Evolutionary conservation across 768 basidiomycete species (phyloP).

Genomic region (Pleurotus tuber-regium): DNA sequence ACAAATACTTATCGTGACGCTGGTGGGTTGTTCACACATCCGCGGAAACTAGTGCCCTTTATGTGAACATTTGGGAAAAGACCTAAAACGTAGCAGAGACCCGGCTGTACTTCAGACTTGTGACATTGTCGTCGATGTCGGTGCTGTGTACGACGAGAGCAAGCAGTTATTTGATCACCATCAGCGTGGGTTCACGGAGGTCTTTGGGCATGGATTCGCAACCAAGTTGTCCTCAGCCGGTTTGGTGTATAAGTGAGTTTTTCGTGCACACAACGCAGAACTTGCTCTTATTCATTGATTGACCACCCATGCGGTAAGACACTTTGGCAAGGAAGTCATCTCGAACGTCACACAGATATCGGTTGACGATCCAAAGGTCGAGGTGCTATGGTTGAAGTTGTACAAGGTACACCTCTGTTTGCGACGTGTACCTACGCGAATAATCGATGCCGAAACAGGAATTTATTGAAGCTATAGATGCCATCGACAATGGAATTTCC

Average conservation of each 20-base stretch:
- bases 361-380: slow-evolving; percentile 59
- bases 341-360: slow-evolving; percentile 52
- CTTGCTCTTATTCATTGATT: not conserved
- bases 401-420: slow-evolving; percentile 62
- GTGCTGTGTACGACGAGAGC: slow-evolving; percentile 82
- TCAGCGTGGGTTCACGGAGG: slow-evolving; percentile 87
- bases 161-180: slow-evolving; percentile 92
- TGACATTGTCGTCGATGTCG: slow-evolving; percentile 96
- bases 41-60: no score
- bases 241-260: slow-evolving; percentile 86
- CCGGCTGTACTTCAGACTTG: slow-evolving; percentile 70
- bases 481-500: slow-evolving; percentile 90
- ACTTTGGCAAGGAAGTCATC: slow-evolving; percentile 88
- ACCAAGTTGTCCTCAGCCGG: slow-evolving; percentile 95
- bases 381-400: slow-evolving; percentile 81
- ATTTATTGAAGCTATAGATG: slow-evolving; percentile 94
- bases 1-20: slow-evolving; percentile 75
- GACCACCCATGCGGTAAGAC: slow-evolving; percentile 42
- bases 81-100: slow-evolving; percentile 72
- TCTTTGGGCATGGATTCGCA: slow-evolving; percentile 82
- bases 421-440: not conserved
- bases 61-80: no score
- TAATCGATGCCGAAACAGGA: slow-evolving; percentile 43
- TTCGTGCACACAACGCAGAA: not conserved
- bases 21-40: slow-evolving; percentile 45